Evolutionary conservation across 306 rosid genomes (phyloP).

Genomic region (Biancaea sappan): DNA sequence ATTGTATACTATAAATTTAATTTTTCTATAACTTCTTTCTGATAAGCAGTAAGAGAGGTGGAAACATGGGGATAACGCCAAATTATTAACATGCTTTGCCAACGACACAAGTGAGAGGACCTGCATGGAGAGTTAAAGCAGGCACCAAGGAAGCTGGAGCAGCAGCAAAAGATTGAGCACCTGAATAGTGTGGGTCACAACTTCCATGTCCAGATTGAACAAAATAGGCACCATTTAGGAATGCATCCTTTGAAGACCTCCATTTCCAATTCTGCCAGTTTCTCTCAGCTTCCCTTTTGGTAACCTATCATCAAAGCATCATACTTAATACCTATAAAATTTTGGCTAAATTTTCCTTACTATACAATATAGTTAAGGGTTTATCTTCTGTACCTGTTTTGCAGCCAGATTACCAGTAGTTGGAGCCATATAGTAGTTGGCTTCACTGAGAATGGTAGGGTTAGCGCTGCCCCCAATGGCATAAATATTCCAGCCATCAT

Average conservation of each 20-base stretch:
- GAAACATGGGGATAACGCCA: too few relatives aligned
- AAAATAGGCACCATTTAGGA: slow-evolving; percentile 82
- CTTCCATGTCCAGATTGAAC: slow-evolving; percentile 92
- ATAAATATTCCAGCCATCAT: slow-evolving; percentile 82
- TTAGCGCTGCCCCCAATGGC: slow-evolving; percentile 89
- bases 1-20: background rate
- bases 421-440: slow-evolving; percentile 68
- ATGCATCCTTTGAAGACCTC: slow-evolving; percentile 76
- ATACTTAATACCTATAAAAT: too few relatives aligned
- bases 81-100: too few relatives aligned
- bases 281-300: slow-evolving; percentile 59
- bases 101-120: too few relatives aligned
- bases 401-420: slow-evolving; percentile 2
- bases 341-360: too few relatives aligned
- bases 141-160: too few relatives aligned
- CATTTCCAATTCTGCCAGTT: slow-evolving; percentile 83
- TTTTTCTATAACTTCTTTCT: too few relatives aligned
- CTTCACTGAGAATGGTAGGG: slow-evolving; percentile 89
- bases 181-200: slow-evolving; percentile 65
- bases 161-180: slow-evolving; percentile 57
- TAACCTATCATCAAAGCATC: slow-evolving; percentile 49
- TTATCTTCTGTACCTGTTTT: slow-evolving; percentile 55
- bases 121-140: too few relatives aligned
- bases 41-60: too few relatives aligned
- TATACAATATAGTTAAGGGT: background rate